Conservation (phyloP, 768 basidiomycete species). For the Podaxis pistillaris region DNA sequence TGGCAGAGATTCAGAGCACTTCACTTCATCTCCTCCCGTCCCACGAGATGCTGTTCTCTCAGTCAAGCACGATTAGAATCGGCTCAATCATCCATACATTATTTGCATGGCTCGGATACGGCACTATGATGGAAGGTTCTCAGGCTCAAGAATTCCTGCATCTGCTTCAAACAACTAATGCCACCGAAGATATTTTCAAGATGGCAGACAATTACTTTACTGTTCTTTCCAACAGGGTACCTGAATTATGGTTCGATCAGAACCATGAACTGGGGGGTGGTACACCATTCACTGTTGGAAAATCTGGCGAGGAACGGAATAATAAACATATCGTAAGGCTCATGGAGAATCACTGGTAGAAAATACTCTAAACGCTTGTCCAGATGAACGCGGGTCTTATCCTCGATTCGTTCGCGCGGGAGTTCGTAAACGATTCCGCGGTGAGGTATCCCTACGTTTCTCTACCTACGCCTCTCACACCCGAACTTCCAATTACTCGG, state of each 20-base stretch:
- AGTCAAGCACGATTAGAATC: constrained; percentile 42
- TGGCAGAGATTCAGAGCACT: constrained; percentile 24
- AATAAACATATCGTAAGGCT: constrained; percentile 53
- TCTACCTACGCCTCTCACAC: constrained; percentile 16
- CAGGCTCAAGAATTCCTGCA: constrained; percentile 45
- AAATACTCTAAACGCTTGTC: neutral
- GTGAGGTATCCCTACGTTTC: constrained; percentile 25
- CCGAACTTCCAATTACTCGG: constrained; percentile 20
- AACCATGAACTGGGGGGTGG: constrained; percentile 61
- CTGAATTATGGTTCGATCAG: constrained; percentile 65
- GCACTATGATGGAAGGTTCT: constrained; percentile 48
- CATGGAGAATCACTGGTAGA: neutral
- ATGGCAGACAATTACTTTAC: constrained; percentile 76
- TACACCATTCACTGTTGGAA: constrained; percentile 59
- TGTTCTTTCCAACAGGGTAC: constrained; percentile 50
- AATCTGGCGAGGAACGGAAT: constrained; percentile 58
- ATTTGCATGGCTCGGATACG: constrained; percentile 69
- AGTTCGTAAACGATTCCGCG: neutral
- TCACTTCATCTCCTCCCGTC: constrained; percentile 58
- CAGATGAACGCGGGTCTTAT: constrained; percentile 47
- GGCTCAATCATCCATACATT: constrained; percentile 43
- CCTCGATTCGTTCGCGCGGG: constrained; percentile 33
- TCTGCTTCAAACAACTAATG: constrained; percentile 42
- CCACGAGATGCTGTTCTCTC: constrained; percentile 57
- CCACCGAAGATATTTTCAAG: constrained; percentile 47